Conservation (phyloP, 2,329 filamentous ascomycete genomes). For the Sarocladium oryzae region DNA sequence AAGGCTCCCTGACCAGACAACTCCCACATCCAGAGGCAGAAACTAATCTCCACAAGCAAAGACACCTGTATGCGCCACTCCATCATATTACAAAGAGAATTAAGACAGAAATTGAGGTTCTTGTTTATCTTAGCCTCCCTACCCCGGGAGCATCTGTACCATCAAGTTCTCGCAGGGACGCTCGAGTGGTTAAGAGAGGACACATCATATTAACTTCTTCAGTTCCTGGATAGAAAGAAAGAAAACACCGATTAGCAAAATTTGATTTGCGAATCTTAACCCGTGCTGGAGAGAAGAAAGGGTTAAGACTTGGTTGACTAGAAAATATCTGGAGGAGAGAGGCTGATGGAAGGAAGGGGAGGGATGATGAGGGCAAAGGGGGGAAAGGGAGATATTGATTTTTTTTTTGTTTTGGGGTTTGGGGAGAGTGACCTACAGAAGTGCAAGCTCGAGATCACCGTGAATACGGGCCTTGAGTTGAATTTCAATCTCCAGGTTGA, state of each 20-base stretch:
- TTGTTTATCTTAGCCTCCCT: background rate
- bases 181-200: too few relatives aligned
- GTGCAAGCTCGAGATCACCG: slow-evolving; percentile 72
- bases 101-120: background rate
- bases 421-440: slow-evolving; percentile 43
- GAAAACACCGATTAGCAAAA: slow-evolving; percentile 10
- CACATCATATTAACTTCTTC: too few relatives aligned
- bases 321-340: slow-evolving; percentile 9
- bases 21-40: background rate
- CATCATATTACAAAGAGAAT: slow-evolving; percentile 4
- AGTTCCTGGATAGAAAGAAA: slow-evolving; percentile 7
- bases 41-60: background rate
- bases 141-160: too few relatives aligned
- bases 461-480: slow-evolving; percentile 81
- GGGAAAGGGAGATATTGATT: too few relatives aligned
- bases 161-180: too few relatives aligned
- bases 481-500: slow-evolving; percentile 79
- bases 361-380: background rate
- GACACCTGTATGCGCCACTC: slow-evolving; percentile 7
- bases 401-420: too few relatives aligned
- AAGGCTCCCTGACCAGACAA: background rate
- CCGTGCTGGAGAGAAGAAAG: slow-evolving; percentile 10
- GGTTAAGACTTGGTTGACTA: slow-evolving; percentile 5
- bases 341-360: slow-evolving; percentile 10
- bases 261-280: slow-evolving; percentile 4